These are phyloP conservation scores for Bipolaris sorokiniana DNA, from an alignment of 2,329 filamentous ascomycete species.

Conservation along the genomic window DNA sequence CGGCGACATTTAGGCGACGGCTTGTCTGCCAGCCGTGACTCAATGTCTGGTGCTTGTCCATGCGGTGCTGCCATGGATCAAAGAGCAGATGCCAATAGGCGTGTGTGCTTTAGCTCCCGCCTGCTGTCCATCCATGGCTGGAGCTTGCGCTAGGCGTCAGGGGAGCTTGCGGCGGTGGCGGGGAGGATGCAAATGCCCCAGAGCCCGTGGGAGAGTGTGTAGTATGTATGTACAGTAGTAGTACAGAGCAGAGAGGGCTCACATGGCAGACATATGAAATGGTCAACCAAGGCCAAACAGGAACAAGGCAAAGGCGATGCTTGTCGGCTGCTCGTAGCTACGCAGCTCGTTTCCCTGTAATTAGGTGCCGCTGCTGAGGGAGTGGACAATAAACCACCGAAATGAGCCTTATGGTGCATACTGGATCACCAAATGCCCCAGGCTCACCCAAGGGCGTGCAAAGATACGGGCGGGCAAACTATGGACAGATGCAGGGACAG, in stretches of 20 bases:
- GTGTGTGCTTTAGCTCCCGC: constrained; percentile 28
- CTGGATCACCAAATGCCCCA: not conserved
- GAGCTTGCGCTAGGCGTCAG: constrained; percentile 6
- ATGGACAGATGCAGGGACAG: constrained; percentile 3
- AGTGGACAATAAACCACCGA: not conserved
- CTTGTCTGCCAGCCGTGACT: constrained; percentile 15
- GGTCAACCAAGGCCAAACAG: too few relatives aligned
- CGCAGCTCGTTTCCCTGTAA: not conserved
- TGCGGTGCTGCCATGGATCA: not conserved
- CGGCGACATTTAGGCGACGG: constrained; percentile 11
- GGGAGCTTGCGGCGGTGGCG: not conserved
- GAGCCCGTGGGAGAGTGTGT: too few relatives aligned
- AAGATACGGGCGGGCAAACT: not conserved
- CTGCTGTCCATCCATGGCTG: constrained; percentile 6
- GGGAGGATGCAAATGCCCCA: not conserved
- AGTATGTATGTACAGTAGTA: too few relatives aligned
- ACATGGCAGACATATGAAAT: too few relatives aligned
- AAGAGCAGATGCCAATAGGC: not conserved
- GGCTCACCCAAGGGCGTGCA: not conserved
- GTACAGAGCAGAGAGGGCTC: too few relatives aligned
- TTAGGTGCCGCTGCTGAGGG: not conserved
- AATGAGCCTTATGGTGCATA: not conserved
- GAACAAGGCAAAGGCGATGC: too few relatives aligned
- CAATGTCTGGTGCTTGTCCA: constrained; percentile 15
- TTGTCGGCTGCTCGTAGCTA: not conserved